Conservation (phyloP, 2,329 filamentous ascomycete species). For the Aspergillus melleus region DNA sequence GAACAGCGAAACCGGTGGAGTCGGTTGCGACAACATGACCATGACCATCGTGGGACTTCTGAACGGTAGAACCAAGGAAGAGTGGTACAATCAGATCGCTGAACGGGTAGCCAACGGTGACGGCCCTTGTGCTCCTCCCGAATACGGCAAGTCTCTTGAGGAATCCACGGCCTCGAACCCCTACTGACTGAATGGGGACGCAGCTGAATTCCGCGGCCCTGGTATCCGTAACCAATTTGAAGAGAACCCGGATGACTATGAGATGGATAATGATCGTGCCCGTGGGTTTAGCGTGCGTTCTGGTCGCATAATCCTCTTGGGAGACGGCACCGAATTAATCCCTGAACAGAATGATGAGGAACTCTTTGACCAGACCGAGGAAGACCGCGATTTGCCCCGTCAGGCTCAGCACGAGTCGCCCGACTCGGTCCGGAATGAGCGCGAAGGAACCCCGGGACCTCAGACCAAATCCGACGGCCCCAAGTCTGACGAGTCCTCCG, state of each 20-base stretch:
- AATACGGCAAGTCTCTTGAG: slow-evolving; percentile 86
- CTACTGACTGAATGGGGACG: slow-evolving; percentile 42
- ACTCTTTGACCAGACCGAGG: slow-evolving; percentile 90
- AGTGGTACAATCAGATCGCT: slow-evolving; percentile 97
- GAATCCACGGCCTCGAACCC: slow-evolving; percentile 39
- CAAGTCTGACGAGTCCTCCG: slow-evolving; percentile 28
- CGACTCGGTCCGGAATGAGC: slow-evolving; percentile 41
- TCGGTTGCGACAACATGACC: slow-evolving; percentile 99
- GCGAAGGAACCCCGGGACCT: slow-evolving; percentile 55
- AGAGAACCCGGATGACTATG: slow-evolving; percentile 65
- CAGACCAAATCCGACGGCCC: slow-evolving; percentile 35
- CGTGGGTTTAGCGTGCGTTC: slow-evolving; percentile 71
- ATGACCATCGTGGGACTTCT: slow-evolving; percentile 90
- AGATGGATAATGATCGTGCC: slow-evolving; percentile 52
- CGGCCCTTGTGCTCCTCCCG: slow-evolving; percentile 95
- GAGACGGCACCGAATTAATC: slow-evolving; percentile 89
- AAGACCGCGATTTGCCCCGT: slow-evolving; percentile 79
- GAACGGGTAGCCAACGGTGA: slow-evolving; percentile 94
- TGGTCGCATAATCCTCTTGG: slow-evolving; percentile 89
- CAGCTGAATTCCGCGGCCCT: slow-evolving; percentile 83
- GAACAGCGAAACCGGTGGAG: slow-evolving; percentile 95
- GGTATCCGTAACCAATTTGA: slow-evolving; percentile 81
- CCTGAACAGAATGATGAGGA: slow-evolving; percentile 87
- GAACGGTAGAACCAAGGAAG: slow-evolving; percentile 87
- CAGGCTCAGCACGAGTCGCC: slow-evolving; percentile 69